phyloP scores from a whole-genome alignment of 352 stramenopile species.

The Globisporangium nunn region DNA sequence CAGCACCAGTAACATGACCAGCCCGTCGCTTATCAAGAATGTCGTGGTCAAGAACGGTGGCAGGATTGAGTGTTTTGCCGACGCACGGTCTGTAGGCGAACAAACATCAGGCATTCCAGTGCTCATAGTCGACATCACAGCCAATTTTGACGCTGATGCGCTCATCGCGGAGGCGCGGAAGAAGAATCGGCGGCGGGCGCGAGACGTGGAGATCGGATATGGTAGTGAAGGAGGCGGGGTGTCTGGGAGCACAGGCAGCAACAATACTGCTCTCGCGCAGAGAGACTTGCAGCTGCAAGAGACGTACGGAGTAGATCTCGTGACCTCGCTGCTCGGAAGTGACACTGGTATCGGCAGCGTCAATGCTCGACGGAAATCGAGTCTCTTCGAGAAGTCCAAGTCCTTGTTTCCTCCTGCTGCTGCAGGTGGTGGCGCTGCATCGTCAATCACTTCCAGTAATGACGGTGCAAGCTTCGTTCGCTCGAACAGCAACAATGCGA shows the following conservation, averaged over 20 bases:
- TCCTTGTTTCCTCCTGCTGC: background rate
- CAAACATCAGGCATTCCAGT: slow-evolving; percentile 13
- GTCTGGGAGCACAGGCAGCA: slow-evolving; percentile 5
- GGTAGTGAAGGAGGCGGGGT: background rate
- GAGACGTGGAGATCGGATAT: slow-evolving; percentile 5
- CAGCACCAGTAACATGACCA: slow-evolving; percentile 1
- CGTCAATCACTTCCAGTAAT: background rate
- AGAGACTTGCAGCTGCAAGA: slow-evolving; percentile 32
- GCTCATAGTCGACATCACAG: slow-evolving; percentile 41
- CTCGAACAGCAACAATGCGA: background rate
- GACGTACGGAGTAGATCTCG: slow-evolving; percentile 63
- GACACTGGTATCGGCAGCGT: slow-evolving; percentile 8
- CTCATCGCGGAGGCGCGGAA: slow-evolving; percentile 24
- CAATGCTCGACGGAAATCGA: background rate
- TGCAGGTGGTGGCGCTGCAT: background rate
- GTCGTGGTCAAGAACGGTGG: slow-evolving; percentile 42
- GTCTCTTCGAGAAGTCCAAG: slow-evolving; percentile 9
- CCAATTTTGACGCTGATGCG: slow-evolving; percentile 34
- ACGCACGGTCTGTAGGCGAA: slow-evolving; percentile 2
- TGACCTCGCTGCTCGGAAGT: slow-evolving; percentile 24
- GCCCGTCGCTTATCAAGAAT: slow-evolving; percentile 15
- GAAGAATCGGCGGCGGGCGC: slow-evolving; percentile 9
- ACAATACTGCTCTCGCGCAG: slow-evolving; percentile 12
- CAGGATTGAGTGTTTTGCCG: slow-evolving; percentile 45
- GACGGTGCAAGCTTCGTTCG: background rate